Evolutionary conservation across 768 basidiomycete genomes (phyloP).

Genomic region (Suillus weaverae): DNA sequence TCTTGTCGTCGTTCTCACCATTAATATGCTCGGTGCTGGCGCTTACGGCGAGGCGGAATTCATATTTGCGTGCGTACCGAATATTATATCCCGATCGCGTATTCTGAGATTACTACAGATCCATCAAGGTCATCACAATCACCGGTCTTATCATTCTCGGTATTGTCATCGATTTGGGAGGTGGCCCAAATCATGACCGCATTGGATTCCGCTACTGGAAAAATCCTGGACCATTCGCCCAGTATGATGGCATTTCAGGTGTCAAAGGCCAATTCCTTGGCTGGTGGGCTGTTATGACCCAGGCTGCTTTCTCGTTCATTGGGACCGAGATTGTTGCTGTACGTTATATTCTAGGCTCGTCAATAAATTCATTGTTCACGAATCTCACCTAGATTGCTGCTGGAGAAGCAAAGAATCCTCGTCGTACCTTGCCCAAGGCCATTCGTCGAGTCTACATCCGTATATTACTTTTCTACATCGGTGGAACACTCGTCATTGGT

Average conservation of each 20-base stretch:
- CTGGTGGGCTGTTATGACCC: slow-evolving; percentile 69
- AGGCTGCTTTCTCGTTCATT: slow-evolving; percentile 92
- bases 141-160: slow-evolving; percentile 69
- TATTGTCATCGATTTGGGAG: slow-evolving; percentile 81
- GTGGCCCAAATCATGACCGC: slow-evolving; percentile 80
- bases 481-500: slow-evolving; percentile 74
- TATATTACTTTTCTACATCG: slow-evolving; percentile 80
- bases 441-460: slow-evolving; percentile 68
- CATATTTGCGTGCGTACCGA: slow-evolving; percentile 60
- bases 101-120: slow-evolving; percentile 32
- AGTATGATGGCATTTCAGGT: slow-evolving; percentile 64
- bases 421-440: slow-evolving; percentile 57
- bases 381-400: slow-evolving; percentile 67
- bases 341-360: slow-evolving; percentile 26
- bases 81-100: not conserved
- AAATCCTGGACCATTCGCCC: slow-evolving; percentile 84
- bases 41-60: slow-evolving; percentile 88
- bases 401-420: slow-evolving; percentile 89
- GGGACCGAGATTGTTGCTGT: slow-evolving; percentile 94
- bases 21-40: slow-evolving; percentile 75
- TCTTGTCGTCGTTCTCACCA: slow-evolving; percentile 70
- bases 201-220: slow-evolving; percentile 70
- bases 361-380: not conserved
- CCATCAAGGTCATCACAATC: slow-evolving; percentile 89
- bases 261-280: slow-evolving; percentile 75